Conservation (phyloP, 108 stramenopile genomes). For the Cyclostephanos invisitatus region DNA sequence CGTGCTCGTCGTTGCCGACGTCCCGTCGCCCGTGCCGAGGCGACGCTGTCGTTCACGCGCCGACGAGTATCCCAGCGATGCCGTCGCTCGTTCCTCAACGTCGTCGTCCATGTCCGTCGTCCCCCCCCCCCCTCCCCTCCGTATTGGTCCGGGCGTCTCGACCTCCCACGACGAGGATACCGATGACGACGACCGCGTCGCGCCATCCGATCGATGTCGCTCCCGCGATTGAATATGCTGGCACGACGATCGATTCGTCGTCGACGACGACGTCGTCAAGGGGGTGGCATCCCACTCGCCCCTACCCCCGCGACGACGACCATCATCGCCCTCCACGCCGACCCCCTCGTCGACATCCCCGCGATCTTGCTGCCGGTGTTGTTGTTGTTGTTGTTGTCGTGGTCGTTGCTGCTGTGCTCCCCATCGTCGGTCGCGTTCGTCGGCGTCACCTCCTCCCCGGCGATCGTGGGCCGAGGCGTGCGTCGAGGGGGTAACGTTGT, state of each 20-base stretch:
- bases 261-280: background rate
- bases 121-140: background rate
- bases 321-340: background rate
- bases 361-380: constrained; percentile 7
- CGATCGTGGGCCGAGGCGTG: constrained; percentile 25
- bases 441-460: background rate
- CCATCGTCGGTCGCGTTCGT: constrained; percentile 7
- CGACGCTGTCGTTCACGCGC: background rate
- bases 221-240: background rate
- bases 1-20: background rate
- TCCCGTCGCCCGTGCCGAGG: background rate
- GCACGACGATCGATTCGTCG: background rate
- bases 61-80: constrained; percentile 11
- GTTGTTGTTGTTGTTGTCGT: constrained; percentile 21
- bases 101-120: constrained; percentile 6
- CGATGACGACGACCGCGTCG: background rate
- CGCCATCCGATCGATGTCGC: background rate
- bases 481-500: constrained; percentile 46
- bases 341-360: background rate
- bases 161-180: constrained; percentile 30
- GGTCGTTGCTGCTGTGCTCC: background rate
- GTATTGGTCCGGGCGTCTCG: constrained; percentile 27
- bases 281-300: constrained; percentile 1
- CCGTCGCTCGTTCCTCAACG: constrained; percentile 20
- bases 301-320: background rate